Evolutionary conservation across 176 grass and related monocot genomes (phyloP).

Genomic region (Bromus sterilis): DNA sequence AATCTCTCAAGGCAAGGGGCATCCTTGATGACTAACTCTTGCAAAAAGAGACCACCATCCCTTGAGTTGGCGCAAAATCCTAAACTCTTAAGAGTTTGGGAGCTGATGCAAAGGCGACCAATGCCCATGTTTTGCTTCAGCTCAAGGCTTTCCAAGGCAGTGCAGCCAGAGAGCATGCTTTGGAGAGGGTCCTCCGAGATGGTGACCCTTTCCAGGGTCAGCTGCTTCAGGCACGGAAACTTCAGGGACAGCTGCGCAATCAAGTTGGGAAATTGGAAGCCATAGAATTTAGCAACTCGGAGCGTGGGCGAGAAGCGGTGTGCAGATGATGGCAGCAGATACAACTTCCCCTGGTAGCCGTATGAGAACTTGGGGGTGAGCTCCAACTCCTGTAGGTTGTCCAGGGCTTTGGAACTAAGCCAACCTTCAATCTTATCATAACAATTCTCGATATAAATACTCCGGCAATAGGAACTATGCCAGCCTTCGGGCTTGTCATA

Average conservation of each 20-base stretch:
- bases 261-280: neutral
- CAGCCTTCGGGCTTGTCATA: no score
- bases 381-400: neutral
- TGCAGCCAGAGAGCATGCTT: neutral
- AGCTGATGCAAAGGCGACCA: neutral
- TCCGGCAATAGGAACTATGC: no score
- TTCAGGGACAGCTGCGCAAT: neutral
- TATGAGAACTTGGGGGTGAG: neutral
- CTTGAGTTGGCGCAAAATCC: neutral
- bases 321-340: neutral
- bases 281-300: neutral
- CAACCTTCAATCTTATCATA: neutral
- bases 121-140: neutral
- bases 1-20: neutral
- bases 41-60: neutral
- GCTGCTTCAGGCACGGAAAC: neutral
- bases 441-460: neutral
- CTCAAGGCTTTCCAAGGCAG: neutral
- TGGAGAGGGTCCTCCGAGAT: neutral
- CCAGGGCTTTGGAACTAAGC: neutral
- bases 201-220: neutral
- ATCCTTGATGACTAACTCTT: neutral
- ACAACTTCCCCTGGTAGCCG: neutral
- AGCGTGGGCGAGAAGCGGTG: neutral
- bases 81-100: neutral